Evolutionary conservation across 768 basidiomycete species (phyloP).

Genomic region (Trametes elegans): DNA sequence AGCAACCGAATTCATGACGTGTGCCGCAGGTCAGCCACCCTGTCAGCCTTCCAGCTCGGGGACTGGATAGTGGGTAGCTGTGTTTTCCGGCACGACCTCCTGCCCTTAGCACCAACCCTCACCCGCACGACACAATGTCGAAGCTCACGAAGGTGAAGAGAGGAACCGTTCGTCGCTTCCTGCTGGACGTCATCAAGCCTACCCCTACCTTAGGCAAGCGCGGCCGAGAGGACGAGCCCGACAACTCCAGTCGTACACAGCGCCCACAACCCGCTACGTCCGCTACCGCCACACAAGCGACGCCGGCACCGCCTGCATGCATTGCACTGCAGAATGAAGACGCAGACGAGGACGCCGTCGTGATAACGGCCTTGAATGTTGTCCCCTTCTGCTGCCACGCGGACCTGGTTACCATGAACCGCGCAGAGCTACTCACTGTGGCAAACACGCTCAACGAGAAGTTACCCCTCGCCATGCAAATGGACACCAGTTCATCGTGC

Average conservation of each 20-base stretch:
- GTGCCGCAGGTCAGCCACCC: not conserved
- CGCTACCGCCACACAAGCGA: not conserved
- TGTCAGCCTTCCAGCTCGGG: not conserved
- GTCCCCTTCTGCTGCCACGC: constrained; percentile 75
- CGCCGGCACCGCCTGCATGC: constrained; percentile 24
- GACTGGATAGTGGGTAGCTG: too few relatives aligned
- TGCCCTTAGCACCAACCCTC: not conserved
- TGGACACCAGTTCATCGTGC: constrained; percentile 41
- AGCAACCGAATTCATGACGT: too few relatives aligned
- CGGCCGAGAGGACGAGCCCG: constrained; percentile 21
- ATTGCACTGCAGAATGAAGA: constrained; percentile 63
- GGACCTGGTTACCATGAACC: constrained; percentile 65
- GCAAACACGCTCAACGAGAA: constrained; percentile 54
- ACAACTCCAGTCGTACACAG: constrained; percentile 9
- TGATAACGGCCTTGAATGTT: constrained; percentile 58
- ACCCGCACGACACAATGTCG: not conserved
- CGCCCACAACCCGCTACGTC: not conserved
- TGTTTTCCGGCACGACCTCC: too few relatives aligned
- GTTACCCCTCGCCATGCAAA: constrained; percentile 51
- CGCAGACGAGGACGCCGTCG: constrained; percentile 49
- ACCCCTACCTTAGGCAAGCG: constrained; percentile 32
- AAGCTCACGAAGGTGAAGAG: constrained; percentile 13
- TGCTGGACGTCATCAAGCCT: constrained; percentile 40
- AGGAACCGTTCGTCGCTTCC: constrained; percentile 37
- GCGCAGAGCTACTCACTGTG: constrained; percentile 48